Evolutionary conservation across 495 filamentous ascomycete genomes (phyloP), one percentile per base, ranked within the genome.

Genomic region (Mycothermus thermophilus): DNA sequence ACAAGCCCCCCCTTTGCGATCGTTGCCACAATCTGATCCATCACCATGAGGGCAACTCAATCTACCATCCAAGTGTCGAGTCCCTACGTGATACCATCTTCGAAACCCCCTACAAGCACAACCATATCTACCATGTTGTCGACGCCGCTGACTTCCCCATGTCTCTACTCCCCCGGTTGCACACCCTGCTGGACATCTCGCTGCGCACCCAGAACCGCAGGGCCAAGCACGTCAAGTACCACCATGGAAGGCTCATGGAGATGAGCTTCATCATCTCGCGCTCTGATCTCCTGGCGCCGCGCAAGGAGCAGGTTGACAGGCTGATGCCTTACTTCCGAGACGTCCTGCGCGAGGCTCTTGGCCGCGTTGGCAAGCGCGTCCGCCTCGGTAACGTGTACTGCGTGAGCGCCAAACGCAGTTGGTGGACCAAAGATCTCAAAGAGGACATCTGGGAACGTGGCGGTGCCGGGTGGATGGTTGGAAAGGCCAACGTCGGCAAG

Each of bases 141-240:
- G 90, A 99, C 49, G 90, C 90, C 4, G 92, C 86, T 11, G 90
- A 99, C 51, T 94, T 99, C 42, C 90, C 90, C 14, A 77, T 99
- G 67, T 93, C 88, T 2, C 53, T 99, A 8, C 57, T 93, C 5
- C 77, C 80, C 2, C 67, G 71, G 27, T 53, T 74, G 8, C 52
- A 58, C 4, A 42, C 55, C 1, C 38, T 68, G 2, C 64, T 96
- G 1, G 62, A 71, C 2, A 43, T 79, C 1, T 64, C 75, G 8
- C 66, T 83, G 38, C 72, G 86, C 36, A 77, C 82, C 0, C 66
- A 66, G 22, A 95, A 95, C 46, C 74, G 87, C 24, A 65, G 87
- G 24, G 67, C 81, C 0, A 68, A 69, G 25, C 62, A 58, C 5
- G 63, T 62, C n/a, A 75, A 67, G 43, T 93, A 71, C 49, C 59